phyloP scores from a whole-genome alignment of 2,329 filamentous ascomycete species.

The Beauveria scarabaeidicola region DNA sequence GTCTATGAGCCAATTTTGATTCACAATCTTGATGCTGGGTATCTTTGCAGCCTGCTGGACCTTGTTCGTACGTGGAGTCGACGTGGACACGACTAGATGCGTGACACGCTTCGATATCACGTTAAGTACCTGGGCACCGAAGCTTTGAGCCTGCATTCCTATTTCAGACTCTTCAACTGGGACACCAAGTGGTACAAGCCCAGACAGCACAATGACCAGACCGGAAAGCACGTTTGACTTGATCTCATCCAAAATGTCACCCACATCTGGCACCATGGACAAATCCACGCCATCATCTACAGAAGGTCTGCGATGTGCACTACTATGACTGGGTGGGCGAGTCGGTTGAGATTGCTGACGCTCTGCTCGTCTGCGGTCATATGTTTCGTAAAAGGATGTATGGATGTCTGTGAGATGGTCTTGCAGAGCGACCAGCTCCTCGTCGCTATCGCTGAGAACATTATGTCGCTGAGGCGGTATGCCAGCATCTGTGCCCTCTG shows the following conservation, averaged over 20 bases:
- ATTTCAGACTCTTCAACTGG: slow-evolving; percentile 78
- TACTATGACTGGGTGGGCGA: slow-evolving; percentile 27
- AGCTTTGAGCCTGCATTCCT: slow-evolving; percentile 75
- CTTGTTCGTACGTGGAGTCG: slow-evolving; percentile 76
- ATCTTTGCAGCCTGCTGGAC: slow-evolving; percentile 78
- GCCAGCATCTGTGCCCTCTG: slow-evolving; percentile 19
- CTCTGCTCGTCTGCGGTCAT: slow-evolving; percentile 48
- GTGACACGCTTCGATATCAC: slow-evolving; percentile 56
- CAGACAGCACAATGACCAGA: slow-evolving; percentile 77
- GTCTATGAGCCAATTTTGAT: slow-evolving; percentile 79
- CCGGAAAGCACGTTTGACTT: slow-evolving; percentile 69
- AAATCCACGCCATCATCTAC: slow-evolving; percentile 37
- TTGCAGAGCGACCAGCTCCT: slow-evolving; percentile 70
- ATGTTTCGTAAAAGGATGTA: slow-evolving; percentile 71
- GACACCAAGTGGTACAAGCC: slow-evolving; percentile 74
- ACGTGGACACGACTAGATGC: slow-evolving; percentile 63
- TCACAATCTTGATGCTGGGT: slow-evolving; percentile 80
- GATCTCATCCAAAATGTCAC: slow-evolving; percentile 71
- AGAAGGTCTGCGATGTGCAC: slow-evolving; percentile 21
- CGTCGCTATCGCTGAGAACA: slow-evolving; percentile 79
- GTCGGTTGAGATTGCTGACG: slow-evolving; percentile 26
- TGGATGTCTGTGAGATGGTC: slow-evolving; percentile 70
- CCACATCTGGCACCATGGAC: slow-evolving; percentile 68
- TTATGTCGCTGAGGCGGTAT: slow-evolving; percentile 52
- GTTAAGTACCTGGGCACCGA: slow-evolving; percentile 60